Evolutionary conservation across 176 grass and related monocot species (phyloP).

Genomic region (Oryza brachyantha): DNA sequence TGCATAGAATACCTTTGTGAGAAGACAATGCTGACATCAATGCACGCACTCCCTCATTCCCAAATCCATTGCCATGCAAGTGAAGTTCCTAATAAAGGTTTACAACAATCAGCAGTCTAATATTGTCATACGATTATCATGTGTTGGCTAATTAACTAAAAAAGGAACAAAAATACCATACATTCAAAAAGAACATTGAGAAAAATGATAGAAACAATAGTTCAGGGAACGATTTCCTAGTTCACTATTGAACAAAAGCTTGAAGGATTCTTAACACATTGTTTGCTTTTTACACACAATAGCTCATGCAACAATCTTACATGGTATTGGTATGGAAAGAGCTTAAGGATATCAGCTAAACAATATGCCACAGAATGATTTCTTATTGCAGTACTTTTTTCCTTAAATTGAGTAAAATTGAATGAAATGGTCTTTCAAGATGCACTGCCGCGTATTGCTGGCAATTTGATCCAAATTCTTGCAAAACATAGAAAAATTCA

Average conservation of each 20-base stretch:
- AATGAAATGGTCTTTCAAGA: background rate
- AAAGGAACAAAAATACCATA: constrained; percentile 16
- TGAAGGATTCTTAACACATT: background rate
- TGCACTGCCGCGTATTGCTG: background rate
- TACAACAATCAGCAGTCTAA: constrained; percentile 17
- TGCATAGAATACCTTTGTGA: constrained; percentile 65
- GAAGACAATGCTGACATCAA: constrained; percentile 66
- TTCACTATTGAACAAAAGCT: constrained; percentile 1
- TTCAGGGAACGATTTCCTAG: background rate
- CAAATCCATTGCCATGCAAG: constrained; percentile 92
- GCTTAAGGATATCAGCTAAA: background rate
- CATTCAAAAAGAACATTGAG: constrained; percentile 2
- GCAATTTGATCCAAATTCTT: background rate
- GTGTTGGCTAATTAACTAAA: constrained; percentile 19
- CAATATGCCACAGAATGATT: background rate
- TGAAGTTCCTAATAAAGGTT: constrained; percentile 75
- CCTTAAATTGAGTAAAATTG: background rate
- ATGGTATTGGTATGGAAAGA: background rate
- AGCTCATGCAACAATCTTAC: background rate
- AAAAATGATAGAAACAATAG: background rate
- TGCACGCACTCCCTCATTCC: constrained; percentile 67
- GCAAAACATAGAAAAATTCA: too few relatives aligned
- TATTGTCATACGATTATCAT: background rate
- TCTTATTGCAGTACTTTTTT: background rate
- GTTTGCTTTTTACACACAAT: background rate